Base-by-base conservation (phyloP, 768 basidiomycete species). In the Boletellus ananas region DNA sequence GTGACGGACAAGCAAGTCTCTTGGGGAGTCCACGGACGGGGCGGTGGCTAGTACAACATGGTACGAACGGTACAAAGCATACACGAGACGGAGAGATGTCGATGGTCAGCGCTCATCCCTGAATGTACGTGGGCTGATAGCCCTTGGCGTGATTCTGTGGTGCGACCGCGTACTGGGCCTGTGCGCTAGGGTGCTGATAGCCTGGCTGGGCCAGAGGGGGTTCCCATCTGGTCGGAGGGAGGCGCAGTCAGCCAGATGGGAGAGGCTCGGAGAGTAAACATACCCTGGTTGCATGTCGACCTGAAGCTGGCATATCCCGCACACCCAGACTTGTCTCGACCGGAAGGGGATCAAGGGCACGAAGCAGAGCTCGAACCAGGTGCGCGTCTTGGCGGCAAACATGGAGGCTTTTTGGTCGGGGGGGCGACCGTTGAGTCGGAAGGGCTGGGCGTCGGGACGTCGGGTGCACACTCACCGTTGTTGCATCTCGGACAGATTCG, bases 331-430 rank as follows among this genome's bases (percentile, higher is more conserved):
- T 47, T 78, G 79, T 47, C 77, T 78, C 42, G 77, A 77, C 20
- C 67, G 76, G 58, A 88, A 70, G 2, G 87, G 87, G 37, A 90
- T 66, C 49, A 90, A 67, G 20, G 84, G 87, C 13, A 90, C 74
- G 65, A 80, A 86, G 70, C 83, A 89, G 39, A 90, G 62, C 66
- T 87, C 84, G 61, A 90, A 85, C 87, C 86, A 89, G 34, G 70
- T 79, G 47, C 81, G 80, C 31, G 76, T 74, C 64, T 85, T 87
- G 27, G 83, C 83, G 27, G 77, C 70, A 43, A 81, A 68, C 48
- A 86, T 81, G 44, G 82, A 75, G 20, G 72, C 86, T 25, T 25
- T 25, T 5, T 86, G 13, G 39, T 11, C 13, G 14, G 20, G 56
- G 14, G 20, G n/a, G 40, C 18, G 11, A 33, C 35, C 5, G 29